Evolutionary conservation across 2,329 filamentous ascomycete species (phyloP).

Genomic region (Fusarium illudens): DNA sequence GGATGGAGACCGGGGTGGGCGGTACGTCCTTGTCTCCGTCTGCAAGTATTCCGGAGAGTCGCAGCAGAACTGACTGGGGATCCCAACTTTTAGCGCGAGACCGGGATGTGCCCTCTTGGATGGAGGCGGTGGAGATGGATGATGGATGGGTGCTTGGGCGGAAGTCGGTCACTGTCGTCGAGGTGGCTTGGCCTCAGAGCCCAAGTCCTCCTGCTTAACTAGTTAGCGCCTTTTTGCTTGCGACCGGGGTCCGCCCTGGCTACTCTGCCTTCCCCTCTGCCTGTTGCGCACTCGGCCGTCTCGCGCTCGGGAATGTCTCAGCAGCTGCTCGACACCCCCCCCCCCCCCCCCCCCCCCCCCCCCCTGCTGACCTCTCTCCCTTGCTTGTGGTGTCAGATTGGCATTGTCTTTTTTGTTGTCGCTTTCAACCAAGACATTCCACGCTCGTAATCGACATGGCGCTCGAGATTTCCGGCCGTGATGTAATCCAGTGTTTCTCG

Average conservation of each 20-base stretch:
- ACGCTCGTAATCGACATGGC: not conserved
- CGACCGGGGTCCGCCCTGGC: constrained; percentile 18
- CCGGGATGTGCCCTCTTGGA: constrained; percentile 23
- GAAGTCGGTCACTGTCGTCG: constrained; percentile 4
- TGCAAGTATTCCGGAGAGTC: constrained; percentile 1
- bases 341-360: too few relatives aligned
- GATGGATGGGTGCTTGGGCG: constrained; percentile 24
- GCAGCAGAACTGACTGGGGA: constrained; percentile 26
- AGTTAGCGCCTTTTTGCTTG: constrained; percentile 12
- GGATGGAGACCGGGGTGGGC: constrained; percentile 15
- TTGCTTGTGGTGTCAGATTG: constrained; percentile 6
- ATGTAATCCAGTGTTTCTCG: constrained; percentile 24
- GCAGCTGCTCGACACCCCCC: constrained; percentile 3
- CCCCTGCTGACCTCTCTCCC: constrained; percentile 1
- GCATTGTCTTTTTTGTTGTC: constrained; percentile 5
- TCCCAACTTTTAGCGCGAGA: constrained; percentile 24
- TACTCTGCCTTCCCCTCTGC: not conserved
- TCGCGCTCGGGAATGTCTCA: constrained; percentile 23
- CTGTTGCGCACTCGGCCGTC: not conserved
- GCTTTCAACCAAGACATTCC: not conserved
- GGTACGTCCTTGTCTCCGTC: constrained; percentile 23
- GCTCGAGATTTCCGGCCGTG: constrained; percentile 16
- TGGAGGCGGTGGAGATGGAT: constrained; percentile 28
- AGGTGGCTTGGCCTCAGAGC: constrained; percentile 16
- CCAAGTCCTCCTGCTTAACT: constrained; percentile 8